These are phyloP conservation scores for Elaeagnus macrophylla DNA, from an alignment of 306 rosid genomes.

Conservation along the genomic window DNA sequence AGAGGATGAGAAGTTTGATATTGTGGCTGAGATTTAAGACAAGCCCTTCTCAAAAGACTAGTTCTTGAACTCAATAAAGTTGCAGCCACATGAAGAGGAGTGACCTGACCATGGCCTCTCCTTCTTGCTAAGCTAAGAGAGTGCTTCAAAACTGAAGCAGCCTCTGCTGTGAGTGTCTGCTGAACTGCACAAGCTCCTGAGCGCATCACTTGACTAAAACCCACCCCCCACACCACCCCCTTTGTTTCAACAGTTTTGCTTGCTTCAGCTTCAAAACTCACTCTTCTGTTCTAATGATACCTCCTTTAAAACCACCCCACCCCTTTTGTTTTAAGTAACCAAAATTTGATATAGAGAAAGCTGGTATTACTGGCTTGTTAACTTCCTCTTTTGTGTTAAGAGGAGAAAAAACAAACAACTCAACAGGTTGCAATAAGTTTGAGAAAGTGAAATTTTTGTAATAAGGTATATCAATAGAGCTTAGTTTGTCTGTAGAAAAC, in stretches of 20 bases:
- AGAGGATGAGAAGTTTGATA: constrained; percentile 58
- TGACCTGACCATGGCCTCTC: constrained; percentile 94
- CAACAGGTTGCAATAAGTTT: too few species aligned
- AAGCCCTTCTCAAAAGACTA: constrained; percentile 53
- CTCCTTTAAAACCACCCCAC: neutral
- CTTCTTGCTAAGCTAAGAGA: constrained; percentile 73
- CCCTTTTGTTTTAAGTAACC: neutral
- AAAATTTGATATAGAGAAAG: too few species aligned
- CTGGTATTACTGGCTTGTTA: too few species aligned
- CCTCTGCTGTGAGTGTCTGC: constrained; percentile 98
- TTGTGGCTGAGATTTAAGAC: constrained; percentile 64
- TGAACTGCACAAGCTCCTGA: constrained; percentile 73
- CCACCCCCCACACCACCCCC: constrained; percentile 45
- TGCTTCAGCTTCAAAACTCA: constrained; percentile 6
- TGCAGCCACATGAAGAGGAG: constrained; percentile 87
- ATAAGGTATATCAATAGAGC: too few species aligned
- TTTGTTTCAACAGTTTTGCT: constrained; percentile 8
- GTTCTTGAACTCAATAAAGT: constrained; percentile 60
- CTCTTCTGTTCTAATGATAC: constrained; percentile 5
- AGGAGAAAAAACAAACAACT: too few species aligned
- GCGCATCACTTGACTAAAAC: constrained; percentile 71
- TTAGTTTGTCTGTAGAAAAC: too few species aligned
- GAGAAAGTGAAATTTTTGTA: too few species aligned
- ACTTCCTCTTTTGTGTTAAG: too few species aligned
- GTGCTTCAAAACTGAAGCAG: constrained; percentile 84